These are phyloP conservation scores for Lotmaria passim DNA, from an alignment of 208 protist species.

Conservation along the genomic window DNA sequence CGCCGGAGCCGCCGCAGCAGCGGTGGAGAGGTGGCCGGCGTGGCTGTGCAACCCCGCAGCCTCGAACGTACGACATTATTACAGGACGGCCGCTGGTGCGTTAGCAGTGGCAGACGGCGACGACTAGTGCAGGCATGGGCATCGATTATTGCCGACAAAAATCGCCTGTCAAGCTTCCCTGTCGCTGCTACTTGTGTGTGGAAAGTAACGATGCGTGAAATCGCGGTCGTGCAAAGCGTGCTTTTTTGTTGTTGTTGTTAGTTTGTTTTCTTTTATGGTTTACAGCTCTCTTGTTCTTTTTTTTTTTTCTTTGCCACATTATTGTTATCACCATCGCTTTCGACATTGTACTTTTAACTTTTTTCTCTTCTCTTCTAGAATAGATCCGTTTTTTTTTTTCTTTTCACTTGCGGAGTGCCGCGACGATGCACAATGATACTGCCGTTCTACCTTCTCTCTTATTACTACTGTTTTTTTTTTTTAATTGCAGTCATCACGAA, in stretches of 20 bases:
- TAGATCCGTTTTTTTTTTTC: background rate
- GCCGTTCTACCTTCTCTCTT: too few species aligned
- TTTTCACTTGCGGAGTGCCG: background rate
- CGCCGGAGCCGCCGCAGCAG: constrained; percentile 4
- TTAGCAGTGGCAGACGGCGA: constrained; percentile 2
- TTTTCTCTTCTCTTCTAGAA: background rate
- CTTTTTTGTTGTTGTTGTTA: constrained; percentile 6
- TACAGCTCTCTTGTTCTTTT: constrained; percentile 3
- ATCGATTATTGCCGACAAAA: too few species aligned
- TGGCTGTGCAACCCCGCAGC: constrained; percentile 31
- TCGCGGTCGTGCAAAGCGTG: too few species aligned
- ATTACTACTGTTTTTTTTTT: too few species aligned
- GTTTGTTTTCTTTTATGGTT: background rate
- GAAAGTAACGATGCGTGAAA: too few species aligned
- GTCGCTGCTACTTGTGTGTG: too few species aligned
- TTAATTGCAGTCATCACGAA: too few species aligned
- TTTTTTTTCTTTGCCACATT: background rate
- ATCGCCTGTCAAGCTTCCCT: too few species aligned
- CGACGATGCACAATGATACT: too few species aligned
- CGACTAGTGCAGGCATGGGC: too few species aligned
- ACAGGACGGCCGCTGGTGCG: constrained; percentile 44
- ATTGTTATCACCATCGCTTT: background rate
- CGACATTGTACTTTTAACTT: background rate
- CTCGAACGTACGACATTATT: constrained; percentile 72
- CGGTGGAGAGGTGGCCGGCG: constrained; percentile 47